Percentiles rank a stretch among this genome's conserved stretches.
Evolutionary conservation across 208 protist species (phyloP).

Genomic region (Crithidia acanthocephali): DNA sequence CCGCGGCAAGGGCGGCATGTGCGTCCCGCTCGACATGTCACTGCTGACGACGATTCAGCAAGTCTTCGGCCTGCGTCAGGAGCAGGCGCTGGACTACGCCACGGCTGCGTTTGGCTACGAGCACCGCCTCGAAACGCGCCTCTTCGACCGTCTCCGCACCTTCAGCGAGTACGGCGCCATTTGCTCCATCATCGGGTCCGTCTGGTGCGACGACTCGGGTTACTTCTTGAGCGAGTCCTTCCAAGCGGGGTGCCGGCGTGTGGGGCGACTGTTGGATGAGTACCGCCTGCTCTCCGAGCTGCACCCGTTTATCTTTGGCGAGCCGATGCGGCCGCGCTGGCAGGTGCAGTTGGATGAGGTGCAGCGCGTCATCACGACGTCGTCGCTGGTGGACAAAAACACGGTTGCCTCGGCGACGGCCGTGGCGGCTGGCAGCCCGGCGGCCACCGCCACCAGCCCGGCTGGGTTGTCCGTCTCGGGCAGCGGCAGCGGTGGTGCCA

Average conservation of each 20-base stretch:
- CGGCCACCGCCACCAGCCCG: background rate
- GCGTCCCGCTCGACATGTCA: constrained; percentile 59
- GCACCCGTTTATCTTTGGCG: constrained; percentile 78
- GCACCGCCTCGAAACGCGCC: constrained; percentile 61
- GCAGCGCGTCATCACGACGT: constrained; percentile 81
- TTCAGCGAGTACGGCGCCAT: constrained; percentile 70
- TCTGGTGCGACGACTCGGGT: constrained; percentile 85
- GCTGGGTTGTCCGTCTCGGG: background rate
- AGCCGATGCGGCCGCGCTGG: constrained; percentile 84
- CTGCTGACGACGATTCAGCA: constrained; percentile 74
- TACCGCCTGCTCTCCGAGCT: constrained; percentile 79
- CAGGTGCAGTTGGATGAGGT: constrained; percentile 91
- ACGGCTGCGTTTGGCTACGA: constrained; percentile 84
- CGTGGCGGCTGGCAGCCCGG: constrained; percentile 11
- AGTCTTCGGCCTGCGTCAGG: constrained; percentile 68
- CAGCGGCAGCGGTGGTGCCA: no score
- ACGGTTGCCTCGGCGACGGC: constrained; percentile 29
- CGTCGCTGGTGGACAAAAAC: constrained; percentile 35
- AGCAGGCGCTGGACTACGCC: constrained; percentile 62
- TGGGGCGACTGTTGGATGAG: constrained; percentile 71
- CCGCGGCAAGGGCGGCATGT: constrained; percentile 68
- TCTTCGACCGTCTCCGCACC: constrained; percentile 55
- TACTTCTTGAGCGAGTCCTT: constrained; percentile 72
- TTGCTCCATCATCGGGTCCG: constrained; percentile 55
- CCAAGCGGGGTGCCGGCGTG: constrained; percentile 45